phyloP scores from a whole-genome alignment of 2,329 filamentous ascomycete species.

The Alternaria viburni region DNA sequence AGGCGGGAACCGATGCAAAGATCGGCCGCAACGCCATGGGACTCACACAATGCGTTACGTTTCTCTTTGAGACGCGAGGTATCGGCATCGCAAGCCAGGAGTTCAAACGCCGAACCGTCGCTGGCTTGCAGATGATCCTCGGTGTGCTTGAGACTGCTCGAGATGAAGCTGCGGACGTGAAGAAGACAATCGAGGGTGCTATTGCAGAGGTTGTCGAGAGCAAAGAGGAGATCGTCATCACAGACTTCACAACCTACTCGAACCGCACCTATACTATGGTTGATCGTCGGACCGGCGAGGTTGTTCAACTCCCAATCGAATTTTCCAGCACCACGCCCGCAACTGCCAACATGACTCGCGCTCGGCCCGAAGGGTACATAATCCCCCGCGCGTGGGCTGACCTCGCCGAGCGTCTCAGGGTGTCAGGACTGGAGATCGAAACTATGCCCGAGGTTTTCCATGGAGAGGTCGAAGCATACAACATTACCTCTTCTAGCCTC shows the following conservation, averaged over 20 bases:
- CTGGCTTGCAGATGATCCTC: constrained; percentile 43
- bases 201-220: constrained; percentile 34
- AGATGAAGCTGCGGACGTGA: constrained; percentile 34
- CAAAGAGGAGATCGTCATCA: constrained; percentile 39
- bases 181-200: constrained; percentile 36
- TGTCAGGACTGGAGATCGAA: constrained; percentile 44
- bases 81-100: constrained; percentile 46
- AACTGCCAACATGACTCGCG: constrained; percentile 42
- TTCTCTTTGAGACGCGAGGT: constrained; percentile 46
- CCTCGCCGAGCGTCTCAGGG: constrained; percentile 39
- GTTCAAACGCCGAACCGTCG: constrained; percentile 41
- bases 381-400: constrained; percentile 46
- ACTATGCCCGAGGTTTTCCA: constrained; percentile 33
- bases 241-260: constrained; percentile 34
- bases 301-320: constrained; percentile 43
- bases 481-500: constrained; percentile 40
- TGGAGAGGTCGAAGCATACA: constrained; percentile 43
- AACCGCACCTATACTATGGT: constrained; percentile 45
- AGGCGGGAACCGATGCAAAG: constrained; percentile 46
- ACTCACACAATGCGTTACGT: constrained; percentile 43
- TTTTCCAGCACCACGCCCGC: constrained; percentile 46
- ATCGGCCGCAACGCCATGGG: constrained; percentile 49
- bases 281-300: constrained; percentile 35
- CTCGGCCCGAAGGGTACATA: constrained; percentile 44
- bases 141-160: constrained; percentile 44